Evolutionary conservation across 73 alveolate species (phyloP).

Genomic region (Durusdinium trenchii): DNA sequence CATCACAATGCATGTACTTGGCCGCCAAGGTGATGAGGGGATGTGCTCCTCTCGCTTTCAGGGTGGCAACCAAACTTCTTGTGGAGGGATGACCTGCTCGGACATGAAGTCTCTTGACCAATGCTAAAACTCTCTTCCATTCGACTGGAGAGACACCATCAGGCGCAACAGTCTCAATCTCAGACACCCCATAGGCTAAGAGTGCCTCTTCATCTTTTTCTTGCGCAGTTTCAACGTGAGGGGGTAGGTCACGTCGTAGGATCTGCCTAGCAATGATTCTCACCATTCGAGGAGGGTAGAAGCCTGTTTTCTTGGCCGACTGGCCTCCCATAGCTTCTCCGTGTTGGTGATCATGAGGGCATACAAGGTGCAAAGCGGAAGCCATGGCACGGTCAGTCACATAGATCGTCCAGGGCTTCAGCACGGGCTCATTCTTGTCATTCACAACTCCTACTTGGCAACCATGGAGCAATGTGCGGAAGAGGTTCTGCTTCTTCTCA

Average conservation of each 20-base stretch:
- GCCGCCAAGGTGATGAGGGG: neutral
- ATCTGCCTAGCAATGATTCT: neutral
- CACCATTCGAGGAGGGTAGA: slow-evolving; percentile 18
- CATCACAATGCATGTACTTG: neutral
- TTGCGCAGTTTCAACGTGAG: neutral
- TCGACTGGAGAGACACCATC: neutral
- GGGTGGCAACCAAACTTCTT: neutral
- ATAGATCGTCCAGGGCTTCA: neutral
- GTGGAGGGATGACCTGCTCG: slow-evolving; percentile 58
- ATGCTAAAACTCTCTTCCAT: neutral
- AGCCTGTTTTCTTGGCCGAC: neutral
- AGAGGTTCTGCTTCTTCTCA: neutral
- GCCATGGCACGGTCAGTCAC: neutral
- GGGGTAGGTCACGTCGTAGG: neutral
- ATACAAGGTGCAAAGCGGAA: neutral
- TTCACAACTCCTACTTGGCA: neutral
- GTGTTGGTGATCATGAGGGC: neutral
- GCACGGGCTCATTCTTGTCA: neutral
- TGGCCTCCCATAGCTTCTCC: slow-evolving; percentile 5
- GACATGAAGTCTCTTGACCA: neutral
- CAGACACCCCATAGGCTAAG: neutral
- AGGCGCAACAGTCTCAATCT: neutral
- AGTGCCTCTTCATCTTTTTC: too few species aligned
- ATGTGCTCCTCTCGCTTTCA: neutral
- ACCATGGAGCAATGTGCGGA: neutral